A percentile compares a stretch with the other conserved stretches of the same genome.
Evolutionary conservation across 2,329 filamentous ascomycete genomes (phyloP).

Genomic region (Botrytis byssoidea): DNA sequence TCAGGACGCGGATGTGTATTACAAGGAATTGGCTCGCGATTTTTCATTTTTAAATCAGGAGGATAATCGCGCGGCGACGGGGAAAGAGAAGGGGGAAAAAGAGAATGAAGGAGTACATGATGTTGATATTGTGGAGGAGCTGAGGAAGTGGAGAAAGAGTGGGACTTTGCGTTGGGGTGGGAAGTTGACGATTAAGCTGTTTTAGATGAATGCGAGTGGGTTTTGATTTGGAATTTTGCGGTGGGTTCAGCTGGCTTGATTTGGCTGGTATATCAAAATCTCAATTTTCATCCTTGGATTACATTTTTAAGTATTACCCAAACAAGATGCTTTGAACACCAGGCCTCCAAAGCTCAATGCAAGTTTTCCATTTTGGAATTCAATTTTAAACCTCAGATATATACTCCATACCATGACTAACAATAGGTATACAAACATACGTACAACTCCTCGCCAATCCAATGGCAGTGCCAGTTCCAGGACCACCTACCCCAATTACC

Average conservation of each 20-base stretch:
- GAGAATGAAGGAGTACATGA: neutral
- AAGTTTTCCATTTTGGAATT: neutral
- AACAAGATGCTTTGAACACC: neutral
- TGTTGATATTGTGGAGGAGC: conserved; percentile 27
- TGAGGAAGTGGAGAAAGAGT: conserved; percentile 25
- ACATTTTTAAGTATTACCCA: neutral
- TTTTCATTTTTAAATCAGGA: conserved; percentile 35
- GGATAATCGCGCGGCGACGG: neutral
- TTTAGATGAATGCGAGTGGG: neutral
- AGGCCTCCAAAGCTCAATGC: neutral
- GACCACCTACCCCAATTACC: neutral
- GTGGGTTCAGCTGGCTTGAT: neutral
- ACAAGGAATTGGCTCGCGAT: conserved; percentile 24
- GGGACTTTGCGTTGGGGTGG: conserved; percentile 27
- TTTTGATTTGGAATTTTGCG: neutral
- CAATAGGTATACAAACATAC: neutral
- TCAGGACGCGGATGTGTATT: conserved; percentile 33
- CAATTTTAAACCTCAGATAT: neutral
- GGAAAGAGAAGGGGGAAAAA: neutral
- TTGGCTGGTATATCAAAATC: neutral
- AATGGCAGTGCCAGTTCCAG: neutral
- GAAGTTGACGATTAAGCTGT: conserved; percentile 22
- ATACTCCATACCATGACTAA: neutral
- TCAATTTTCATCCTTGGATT: neutral
- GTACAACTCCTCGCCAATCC: neutral